A percentile compares a stretch with the other conserved stretches of the same genome.
Conservation (phyloP, 2,329 filamentous ascomycete species). For the Talaromyces sp. region DNA sequence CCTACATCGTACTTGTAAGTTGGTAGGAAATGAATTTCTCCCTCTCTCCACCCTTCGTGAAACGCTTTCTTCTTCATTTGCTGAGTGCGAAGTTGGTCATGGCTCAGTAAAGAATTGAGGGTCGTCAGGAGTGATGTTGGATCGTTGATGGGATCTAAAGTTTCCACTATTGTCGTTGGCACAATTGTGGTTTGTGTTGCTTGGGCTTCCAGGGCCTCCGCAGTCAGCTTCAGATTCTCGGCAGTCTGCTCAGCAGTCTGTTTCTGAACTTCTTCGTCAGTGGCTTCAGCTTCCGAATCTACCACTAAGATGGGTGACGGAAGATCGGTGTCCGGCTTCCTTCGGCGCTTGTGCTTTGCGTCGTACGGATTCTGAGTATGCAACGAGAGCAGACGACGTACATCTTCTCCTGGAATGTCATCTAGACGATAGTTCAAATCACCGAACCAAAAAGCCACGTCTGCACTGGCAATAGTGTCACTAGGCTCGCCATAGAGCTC, state of each 20-base stretch:
- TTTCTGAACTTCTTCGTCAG: conserved; percentile 13
- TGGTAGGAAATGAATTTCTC: conserved; percentile 80
- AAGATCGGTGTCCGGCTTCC: conserved; percentile 29
- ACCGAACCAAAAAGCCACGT: conserved; percentile 94
- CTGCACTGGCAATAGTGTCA: conserved; percentile 78
- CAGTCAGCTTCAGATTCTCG: conserved; percentile 2
- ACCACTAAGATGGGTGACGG: conserved; percentile 20
- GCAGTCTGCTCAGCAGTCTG: conserved; percentile 14
- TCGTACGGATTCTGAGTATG: conserved; percentile 79
- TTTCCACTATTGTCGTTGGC: conserved; percentile 46
- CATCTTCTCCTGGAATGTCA: conserved; percentile 84
- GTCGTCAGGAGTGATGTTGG: conserved; percentile 87
- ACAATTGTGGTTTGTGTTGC: neutral
- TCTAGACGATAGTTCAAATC: conserved; percentile 94
- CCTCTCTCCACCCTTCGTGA: conserved; percentile 89
- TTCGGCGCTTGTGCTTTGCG: conserved; percentile 44
- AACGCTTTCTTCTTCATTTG: conserved; percentile 78
- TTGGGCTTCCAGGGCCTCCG: neutral
- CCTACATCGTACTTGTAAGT: conserved; percentile 98
- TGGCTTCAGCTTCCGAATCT: conserved; percentile 12
- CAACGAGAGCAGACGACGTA: conserved; percentile 76
- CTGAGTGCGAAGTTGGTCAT: conserved; percentile 78
- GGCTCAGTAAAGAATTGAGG: conserved; percentile 78
- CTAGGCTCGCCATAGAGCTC: conserved; percentile 53
- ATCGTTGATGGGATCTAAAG: conserved; percentile 70